phyloP scores from a whole-genome alignment of 345 rosid species.

The Corymbia maculata region DNA sequence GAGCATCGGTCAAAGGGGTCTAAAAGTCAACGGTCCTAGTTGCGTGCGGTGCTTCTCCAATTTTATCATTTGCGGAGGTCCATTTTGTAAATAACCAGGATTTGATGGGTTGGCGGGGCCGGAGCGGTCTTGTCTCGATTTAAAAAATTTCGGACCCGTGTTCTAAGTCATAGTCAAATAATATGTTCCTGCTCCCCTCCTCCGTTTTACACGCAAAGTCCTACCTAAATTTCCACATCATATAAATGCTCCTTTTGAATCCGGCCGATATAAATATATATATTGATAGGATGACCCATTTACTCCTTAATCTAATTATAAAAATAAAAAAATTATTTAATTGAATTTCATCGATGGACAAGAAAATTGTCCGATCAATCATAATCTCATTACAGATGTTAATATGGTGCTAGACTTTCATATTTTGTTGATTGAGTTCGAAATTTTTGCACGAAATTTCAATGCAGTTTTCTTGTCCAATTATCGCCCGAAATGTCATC shows the following conservation, averaged over 20 bases:
- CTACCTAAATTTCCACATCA: background rate
- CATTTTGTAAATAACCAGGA: background rate
- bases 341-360: accelerated
- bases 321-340: background rate
- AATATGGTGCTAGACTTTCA: accelerated
- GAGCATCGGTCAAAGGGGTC: background rate
- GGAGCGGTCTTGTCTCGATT: background rate
- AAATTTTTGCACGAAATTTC: background rate
- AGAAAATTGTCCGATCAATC: background rate
- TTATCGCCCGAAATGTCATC: background rate
- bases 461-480: accelerated
- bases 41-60: background rate
- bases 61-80: background rate
- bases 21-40: background rate
- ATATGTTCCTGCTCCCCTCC: background rate
- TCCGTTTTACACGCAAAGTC: background rate
- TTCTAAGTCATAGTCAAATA: background rate
- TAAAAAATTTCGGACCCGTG: background rate
- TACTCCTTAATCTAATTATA: background rate
- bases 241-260: background rate
- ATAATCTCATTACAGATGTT: accelerated
- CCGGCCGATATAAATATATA: too few species aligned
- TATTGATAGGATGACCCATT: background rate
- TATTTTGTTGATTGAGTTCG: background rate
- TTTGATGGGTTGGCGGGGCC: background rate